Base-by-base conservation (phyloP, 1,139 yeast genomes). In the Yamadazyma triangularis region DNA sequence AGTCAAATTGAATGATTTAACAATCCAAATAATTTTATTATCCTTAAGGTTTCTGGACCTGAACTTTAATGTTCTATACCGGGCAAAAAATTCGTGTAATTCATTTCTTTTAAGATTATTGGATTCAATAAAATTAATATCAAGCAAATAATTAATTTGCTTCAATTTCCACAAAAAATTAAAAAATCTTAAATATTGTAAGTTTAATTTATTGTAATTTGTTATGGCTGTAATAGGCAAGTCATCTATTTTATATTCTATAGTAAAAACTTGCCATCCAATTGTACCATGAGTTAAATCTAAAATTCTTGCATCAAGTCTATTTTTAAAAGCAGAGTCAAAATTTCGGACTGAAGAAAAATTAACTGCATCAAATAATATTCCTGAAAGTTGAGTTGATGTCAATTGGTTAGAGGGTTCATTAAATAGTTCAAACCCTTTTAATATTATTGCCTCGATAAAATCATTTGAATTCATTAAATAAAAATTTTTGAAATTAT, bases 251-350 rank as follows among this genome's bases (percentile, higher is more conserved):
- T 79, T 69, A 51, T 85, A 91, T 50, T 88, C 96, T 28, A 91
- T 61, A 0, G 96, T 87, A 53, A 91, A 89, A 4, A 85, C 88
- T 50, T 89, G 95, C 97, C 97, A 91, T 0, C 88, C 89, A 30
- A 63, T 72, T 15, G 70, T 77, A 1, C 93, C 93, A 44, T 80
- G 51, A 15, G 53, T 48, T 24, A 80, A 60, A 37, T 78, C 89
- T 30, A 88, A 65, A 28, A 89, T 70, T 28, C 96, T 65, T 0
- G 96, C 95, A 60, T 91, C 97, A 12, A 91, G 52, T 31, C 87
- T 61, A 22, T 50, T 41, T 15, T 52, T 45, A 26, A 45, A 51
- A 14, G 46, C 46, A 1, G 6, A 10, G 8, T 42, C 41, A 29
- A 70, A 63, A 41, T 64, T 60, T 35, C 70, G 67, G 2, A 85